Conservation (phyloP, 1,139 yeast genomes). For the Debaryomyces fabryi region DNA sequence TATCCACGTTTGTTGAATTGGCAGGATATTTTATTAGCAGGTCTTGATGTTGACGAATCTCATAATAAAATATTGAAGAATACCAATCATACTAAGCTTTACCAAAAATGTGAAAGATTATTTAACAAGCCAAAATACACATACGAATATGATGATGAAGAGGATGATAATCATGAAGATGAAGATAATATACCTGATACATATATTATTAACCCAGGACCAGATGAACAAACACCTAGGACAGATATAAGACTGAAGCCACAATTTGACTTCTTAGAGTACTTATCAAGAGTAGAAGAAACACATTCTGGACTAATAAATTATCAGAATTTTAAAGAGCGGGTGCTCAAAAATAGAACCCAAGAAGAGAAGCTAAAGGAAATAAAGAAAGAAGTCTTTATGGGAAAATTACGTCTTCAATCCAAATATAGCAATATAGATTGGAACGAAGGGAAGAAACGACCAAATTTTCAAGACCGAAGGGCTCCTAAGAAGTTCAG, state of each 20-base stretch:
- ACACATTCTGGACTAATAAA: constrained; percentile 2
- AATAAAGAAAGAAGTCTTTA: constrained; percentile 10
- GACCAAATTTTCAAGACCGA: background rate
- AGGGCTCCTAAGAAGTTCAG: constrained; percentile 3
- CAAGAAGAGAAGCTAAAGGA: constrained; percentile 5
- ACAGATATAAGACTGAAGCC: background rate
- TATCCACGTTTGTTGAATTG: constrained; percentile 20
- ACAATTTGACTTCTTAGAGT: constrained; percentile 1
- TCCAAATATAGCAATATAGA: constrained; percentile 8
- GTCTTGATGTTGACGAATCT: constrained; percentile 20
- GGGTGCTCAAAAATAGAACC: constrained; percentile 5
- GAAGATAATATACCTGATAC: constrained; percentile 10
- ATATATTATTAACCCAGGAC: background rate
- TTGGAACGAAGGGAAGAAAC: constrained; percentile 11
- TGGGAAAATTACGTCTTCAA: constrained; percentile 12
- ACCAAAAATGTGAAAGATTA: constrained; percentile 24
- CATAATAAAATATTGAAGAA: constrained; percentile 17
- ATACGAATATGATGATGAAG: constrained; percentile 24
- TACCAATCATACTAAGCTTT: constrained; percentile 16
- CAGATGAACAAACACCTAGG: constrained; percentile 5
- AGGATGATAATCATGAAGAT: constrained; percentile 8
- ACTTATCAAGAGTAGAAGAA: constrained; percentile 6
- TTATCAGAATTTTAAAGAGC: constrained; percentile 7
- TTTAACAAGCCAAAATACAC: constrained; percentile 24
- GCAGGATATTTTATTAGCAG: constrained; percentile 32